Conservation (phyloP, 176 grass and related monocot genomes). For the Themeda triandra region DNA sequence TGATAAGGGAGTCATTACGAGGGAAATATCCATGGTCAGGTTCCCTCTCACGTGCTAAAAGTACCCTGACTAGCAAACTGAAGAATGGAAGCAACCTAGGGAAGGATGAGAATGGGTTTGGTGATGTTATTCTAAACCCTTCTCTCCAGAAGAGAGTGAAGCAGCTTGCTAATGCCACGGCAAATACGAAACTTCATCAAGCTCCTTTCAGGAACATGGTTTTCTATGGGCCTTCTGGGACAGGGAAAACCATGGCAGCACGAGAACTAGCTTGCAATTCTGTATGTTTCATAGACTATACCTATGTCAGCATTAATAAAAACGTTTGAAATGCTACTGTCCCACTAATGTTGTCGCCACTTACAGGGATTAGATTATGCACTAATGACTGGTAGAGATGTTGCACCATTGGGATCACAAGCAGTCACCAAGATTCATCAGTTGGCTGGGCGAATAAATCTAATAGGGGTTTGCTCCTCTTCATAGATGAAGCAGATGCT, state of each 20-base stretch:
- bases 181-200: slow-evolving; percentile 96
- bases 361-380: slow-evolving; percentile 93
- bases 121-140: slow-evolving; percentile 95
- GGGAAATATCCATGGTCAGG: slow-evolving; percentile 94
- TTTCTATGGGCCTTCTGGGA: slow-evolving; percentile 97
- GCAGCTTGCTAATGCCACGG: slow-evolving; percentile 87
- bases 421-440: slow-evolving; percentile 99
- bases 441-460: slow-evolving; percentile 99
- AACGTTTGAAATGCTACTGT: slow-evolving; percentile 7
- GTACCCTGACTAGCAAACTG: slow-evolving; percentile 61
- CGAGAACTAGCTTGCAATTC: slow-evolving; percentile 85
- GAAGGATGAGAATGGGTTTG: slow-evolving; percentile 81
- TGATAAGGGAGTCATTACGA: slow-evolving; percentile 94
- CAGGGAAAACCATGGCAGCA: slow-evolving; percentile 97
- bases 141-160: slow-evolving; percentile 90
- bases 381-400: slow-evolving; percentile 98
- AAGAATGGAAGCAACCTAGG: slow-evolving; percentile 47
- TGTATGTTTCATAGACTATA: slow-evolving; percentile 41
- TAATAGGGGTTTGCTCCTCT: slow-evolving; percentile 82
- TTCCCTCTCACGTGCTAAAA: slow-evolving; percentile 57
- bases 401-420: slow-evolving; percentile 89
- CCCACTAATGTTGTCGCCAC: slow-evolving; percentile 2
- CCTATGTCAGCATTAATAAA: neutral
- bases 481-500: slow-evolving; percentile 97
- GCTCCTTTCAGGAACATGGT: slow-evolving; percentile 99